Conservation (phyloP, 2,329 filamentous ascomycete species). For the Fusarium guadeloupense region DNA sequence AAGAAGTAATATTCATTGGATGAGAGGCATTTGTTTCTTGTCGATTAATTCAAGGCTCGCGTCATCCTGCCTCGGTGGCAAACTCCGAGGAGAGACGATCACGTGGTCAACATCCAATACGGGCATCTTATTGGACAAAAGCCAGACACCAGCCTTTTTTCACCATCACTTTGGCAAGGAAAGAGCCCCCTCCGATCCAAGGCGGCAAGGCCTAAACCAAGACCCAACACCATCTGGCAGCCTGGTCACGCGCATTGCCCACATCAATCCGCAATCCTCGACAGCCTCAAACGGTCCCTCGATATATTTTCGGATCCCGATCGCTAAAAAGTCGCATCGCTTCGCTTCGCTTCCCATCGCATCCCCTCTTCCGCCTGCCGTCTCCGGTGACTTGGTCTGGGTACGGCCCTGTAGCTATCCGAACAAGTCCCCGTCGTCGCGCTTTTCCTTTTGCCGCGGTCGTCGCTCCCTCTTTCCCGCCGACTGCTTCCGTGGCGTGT, state of each 20-base stretch:
- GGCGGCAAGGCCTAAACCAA: slow-evolving; percentile 39
- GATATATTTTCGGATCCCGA: slow-evolving; percentile 35
- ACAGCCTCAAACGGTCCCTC: slow-evolving; percentile 46
- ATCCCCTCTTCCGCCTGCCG: slow-evolving; percentile 24
- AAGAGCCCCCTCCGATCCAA: slow-evolving; percentile 27
- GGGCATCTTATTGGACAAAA: slow-evolving; percentile 29
- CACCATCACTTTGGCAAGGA: slow-evolving; percentile 18
- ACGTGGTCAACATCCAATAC: slow-evolving; percentile 10
- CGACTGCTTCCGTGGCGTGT: slow-evolving; percentile 41
- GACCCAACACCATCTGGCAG: slow-evolving; percentile 47
- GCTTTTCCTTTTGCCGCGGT: slow-evolving; percentile 31
- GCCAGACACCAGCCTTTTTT: slow-evolving; percentile 34
- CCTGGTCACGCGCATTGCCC: slow-evolving; percentile 53
- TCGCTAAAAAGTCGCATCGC: slow-evolving; percentile 16
- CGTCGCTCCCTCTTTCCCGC: slow-evolving; percentile 32
- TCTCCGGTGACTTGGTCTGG: slow-evolving; percentile 18
- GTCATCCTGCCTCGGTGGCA: slow-evolving; percentile 37
- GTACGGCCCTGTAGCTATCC: slow-evolving; percentile 21
- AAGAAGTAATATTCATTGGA: slow-evolving; percentile 18
- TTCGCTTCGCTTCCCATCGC: slow-evolving; percentile 31
- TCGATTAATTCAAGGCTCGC: slow-evolving; percentile 29
- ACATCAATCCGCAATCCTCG: slow-evolving; percentile 46
- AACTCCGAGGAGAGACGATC: neutral
- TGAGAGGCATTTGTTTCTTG: slow-evolving; percentile 18
- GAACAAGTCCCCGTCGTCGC: too few species aligned